Conservation (phyloP, 1,139 yeast genomes). For the Lizanozyma gosingica region DNA sequence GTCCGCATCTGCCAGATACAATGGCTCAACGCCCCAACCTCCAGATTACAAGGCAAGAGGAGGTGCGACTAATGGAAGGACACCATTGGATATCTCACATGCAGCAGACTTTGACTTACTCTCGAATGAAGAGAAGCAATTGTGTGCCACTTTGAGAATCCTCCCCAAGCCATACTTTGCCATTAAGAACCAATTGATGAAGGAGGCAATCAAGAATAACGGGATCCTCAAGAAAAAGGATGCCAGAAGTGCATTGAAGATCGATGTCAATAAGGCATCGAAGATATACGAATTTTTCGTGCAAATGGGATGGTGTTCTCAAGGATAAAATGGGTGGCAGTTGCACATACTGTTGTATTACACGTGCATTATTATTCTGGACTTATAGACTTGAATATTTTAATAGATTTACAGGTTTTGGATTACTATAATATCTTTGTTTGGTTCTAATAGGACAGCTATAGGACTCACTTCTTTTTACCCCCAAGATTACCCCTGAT, state of each 20-base stretch:
- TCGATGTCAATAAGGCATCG: conserved; percentile 81
- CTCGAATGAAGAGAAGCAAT: conserved; percentile 75
- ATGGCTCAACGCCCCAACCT: not conserved
- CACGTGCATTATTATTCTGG: not conserved
- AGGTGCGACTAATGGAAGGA: conserved; percentile 25
- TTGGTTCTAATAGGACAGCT: no score
- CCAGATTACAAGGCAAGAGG: conserved; percentile 2
- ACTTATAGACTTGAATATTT: no score
- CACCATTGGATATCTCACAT: conserved; percentile 67
- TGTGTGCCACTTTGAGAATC: conserved; percentile 77
- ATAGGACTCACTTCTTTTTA: no score
- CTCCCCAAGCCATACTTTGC: conserved; percentile 92
- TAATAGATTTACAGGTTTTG: no score
- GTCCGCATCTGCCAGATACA: not conserved
- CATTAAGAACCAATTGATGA: conserved; percentile 82
- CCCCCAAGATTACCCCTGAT: no score
- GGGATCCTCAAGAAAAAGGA: conserved; percentile 77
- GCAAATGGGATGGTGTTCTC: conserved; percentile 76
- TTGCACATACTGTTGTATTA: not conserved
- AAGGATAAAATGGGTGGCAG: conserved; percentile 18
- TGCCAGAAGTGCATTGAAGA: conserved; percentile 72
- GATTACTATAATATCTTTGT: no score
- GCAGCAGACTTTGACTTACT: conserved; percentile 77
- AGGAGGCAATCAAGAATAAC: conserved; percentile 79
- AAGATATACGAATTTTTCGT: conserved; percentile 88